Base-by-base conservation (phyloP, 495 filamentous ascomycete species). In the Daldinia loculata region DNA sequence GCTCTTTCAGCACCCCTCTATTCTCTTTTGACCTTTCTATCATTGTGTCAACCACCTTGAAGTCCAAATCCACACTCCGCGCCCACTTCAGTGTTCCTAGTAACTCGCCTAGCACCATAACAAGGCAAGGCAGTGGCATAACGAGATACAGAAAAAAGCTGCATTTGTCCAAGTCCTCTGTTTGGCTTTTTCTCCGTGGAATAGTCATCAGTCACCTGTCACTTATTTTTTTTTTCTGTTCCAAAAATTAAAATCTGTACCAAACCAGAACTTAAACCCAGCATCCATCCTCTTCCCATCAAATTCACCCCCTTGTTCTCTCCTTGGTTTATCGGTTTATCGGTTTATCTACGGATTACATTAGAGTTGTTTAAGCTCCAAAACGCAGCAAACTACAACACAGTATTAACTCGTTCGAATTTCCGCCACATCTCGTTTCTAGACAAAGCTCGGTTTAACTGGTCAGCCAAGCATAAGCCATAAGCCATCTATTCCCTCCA, bases 1-100 rank as follows among this genome's bases (percentile, higher is more conserved):
- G 57, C 58, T 51, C 58, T 61, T 71, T 67, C 62, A 61, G 38
- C 55, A 39, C 62, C 66, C 71, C 62, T 59, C 65, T 43, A 53
- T 74, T 74, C 58, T 55, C 66, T 67, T 65, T 45, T 30, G 52
- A 51, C 51, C 56, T 48, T 69, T 66, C 43, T 15, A 64, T 48
- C 53, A 63, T 57, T 67, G 56, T 53, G 56, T 53, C 60, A 57
- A 48, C 56, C 30, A 56, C 51, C 58, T 53, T 60, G 30, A 57
- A 61, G 24, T 48, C 41, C 66, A 52, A 63, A 60, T n/a, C 36
- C 61, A 26, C 45, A 61, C 45, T 41, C 34, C 34, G 34, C 27
- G n/a, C 27, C 48, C 17, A 36, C 30, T 58, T 50, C 29, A 45
- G 29, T 58, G 26, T 45, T 51, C 29, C 60, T 58, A 65, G 63